Conservation (phyloP, 106 monocot genomes). For the Platanthera guangdongensis region DNA sequence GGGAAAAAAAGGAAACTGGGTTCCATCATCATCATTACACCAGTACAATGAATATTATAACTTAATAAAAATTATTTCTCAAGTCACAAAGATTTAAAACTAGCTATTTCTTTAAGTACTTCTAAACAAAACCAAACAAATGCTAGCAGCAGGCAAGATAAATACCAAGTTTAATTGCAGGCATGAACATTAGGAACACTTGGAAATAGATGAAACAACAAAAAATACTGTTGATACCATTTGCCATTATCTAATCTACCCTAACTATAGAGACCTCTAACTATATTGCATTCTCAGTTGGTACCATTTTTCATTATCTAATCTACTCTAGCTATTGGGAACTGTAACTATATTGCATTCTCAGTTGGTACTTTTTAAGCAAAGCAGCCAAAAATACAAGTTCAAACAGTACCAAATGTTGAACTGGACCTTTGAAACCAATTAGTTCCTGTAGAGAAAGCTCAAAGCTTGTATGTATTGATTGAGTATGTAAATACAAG, state of each 20-base stretch:
- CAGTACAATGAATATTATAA: background rate
- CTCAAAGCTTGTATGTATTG: too few species aligned
- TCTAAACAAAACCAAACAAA: background rate
- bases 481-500: too few species aligned
- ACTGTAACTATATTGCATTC: background rate
- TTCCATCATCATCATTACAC: background rate
- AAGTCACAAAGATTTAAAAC: background rate
- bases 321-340: background rate
- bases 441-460: too few species aligned
- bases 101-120: background rate
- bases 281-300: background rate
- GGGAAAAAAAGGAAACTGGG: background rate
- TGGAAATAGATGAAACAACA: too few species aligned
- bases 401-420: background rate
- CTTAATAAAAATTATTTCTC: background rate
- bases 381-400: background rate
- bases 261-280: background rate
- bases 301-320: background rate
- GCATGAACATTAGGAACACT: background rate
- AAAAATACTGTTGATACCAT: too few species aligned
- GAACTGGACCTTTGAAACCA: background rate
- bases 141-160: background rate
- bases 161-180: background rate
- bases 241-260: too few species aligned
- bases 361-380: background rate